Evolutionary conservation across 192 early-diverging fungal genomes (phyloP), one percentile per base, ranked within the genome.

Genomic region (Mortierella hygrophila): DNA sequence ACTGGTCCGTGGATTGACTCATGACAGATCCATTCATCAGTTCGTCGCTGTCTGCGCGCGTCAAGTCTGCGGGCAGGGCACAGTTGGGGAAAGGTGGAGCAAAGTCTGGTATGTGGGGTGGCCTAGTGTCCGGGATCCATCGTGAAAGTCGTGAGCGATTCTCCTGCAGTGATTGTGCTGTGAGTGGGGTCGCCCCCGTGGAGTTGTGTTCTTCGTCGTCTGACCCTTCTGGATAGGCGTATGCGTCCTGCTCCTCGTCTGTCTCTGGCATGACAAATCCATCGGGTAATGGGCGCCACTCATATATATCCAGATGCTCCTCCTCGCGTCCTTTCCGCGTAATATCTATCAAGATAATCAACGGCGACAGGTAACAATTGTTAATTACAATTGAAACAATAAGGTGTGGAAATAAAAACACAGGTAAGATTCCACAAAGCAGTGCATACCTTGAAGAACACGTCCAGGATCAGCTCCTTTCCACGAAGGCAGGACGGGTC

Each of bases 381-480:
- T 46, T 20, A 6, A 75, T 35, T 60, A 54, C 2, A 29, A 7
- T 5, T 77, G 32, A 6, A 5, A 77, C 29, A 65, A 35, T 23
- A 35, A 57, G 72, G 21, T 6, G 16, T n/a, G 1, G 49, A 16
- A 42, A 8, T 3, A 70, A 5, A 5, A 21, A 52, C 9, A 0
- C 26, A 21, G 21, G 18, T 41, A 75, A 57, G 32, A 6, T 42
- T 41, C 74, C 44, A 35, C 11, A 38, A 35, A 9, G 9, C 13
- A 0, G 4, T 20, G 16, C 75, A 71, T 88, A 92, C 91, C 90
- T 79, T 83, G 71, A 20, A 92, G 40, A 26, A 89, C 75, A 46
- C 80, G 81, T 16, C 90, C 88, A 10, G 91, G 91, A 83, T 92
- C 90, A 2, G 88, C 87, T 54, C 84, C 85, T 20, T 82, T 86